phyloP scores from a whole-genome alignment of 306 rosid genomes.

The Prunus salicina region DNA sequence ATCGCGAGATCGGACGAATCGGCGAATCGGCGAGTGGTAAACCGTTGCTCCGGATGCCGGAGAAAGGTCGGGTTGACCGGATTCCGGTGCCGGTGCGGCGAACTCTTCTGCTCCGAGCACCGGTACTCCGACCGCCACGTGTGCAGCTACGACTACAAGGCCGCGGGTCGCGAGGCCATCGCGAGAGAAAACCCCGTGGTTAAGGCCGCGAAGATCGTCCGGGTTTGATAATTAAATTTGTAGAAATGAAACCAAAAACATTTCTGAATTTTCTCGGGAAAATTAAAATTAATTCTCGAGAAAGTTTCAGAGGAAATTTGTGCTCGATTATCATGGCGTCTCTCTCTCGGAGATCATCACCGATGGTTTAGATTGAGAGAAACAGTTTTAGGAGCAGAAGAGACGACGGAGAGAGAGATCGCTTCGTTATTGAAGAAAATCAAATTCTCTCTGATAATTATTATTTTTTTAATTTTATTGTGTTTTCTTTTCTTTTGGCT shows the following conservation, averaged over 20 bases:
- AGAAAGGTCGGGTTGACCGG: conserved; percentile 84
- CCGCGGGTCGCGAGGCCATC: conserved; percentile 84
- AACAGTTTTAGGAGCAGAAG: conserved; percentile 7
- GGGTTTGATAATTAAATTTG: conserved; percentile 51
- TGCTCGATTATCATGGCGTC: conserved; percentile 34
- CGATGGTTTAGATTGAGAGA: conserved; percentile 12
- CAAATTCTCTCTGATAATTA: conserved; percentile 48
- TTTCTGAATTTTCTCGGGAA: conserved; percentile 7
- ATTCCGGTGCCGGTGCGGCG: conserved; percentile 92
- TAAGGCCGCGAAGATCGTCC: conserved; percentile 77
- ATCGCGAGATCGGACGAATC: conserved; percentile 32
- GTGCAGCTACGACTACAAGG: conserved; percentile 87
- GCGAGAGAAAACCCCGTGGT: conserved; percentile 95
- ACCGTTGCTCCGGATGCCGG: conserved; percentile 84
- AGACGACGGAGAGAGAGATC: conserved; percentile 28
- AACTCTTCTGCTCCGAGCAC: conserved; percentile 79
- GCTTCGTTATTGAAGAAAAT: conserved; percentile 17
- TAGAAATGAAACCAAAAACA: conserved; percentile 3
- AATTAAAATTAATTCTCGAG: conserved; percentile 5
- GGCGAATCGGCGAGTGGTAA: conserved; percentile 55
- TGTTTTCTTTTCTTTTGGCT: conserved; percentile 2
- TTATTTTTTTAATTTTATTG: conserved; percentile 29
- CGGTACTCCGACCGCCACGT: conserved; percentile 95
- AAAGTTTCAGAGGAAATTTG: conserved; percentile 9
- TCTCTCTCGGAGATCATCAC: conserved; percentile 27